Conservation (phyloP, 2,329 filamentous ascomycete genomes). For the Nigrospora oryzae region DNA sequence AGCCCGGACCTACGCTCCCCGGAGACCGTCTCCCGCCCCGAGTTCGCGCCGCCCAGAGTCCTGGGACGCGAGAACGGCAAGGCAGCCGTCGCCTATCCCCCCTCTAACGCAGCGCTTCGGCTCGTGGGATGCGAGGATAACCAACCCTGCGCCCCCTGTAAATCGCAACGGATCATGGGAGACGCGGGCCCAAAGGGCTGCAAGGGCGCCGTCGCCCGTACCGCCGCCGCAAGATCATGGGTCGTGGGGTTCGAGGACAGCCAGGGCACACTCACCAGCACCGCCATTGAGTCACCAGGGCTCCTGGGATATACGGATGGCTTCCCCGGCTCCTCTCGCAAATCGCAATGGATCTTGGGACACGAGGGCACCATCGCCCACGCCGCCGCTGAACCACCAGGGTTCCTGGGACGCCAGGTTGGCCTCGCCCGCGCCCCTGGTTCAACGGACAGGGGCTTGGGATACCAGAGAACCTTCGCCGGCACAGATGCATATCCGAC, state of each 20-base stretch:
- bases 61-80: too few relatives aligned
- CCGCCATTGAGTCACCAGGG: constrained; percentile 8
- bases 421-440: not conserved
- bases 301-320: constrained; percentile 4
- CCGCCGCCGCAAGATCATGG: too few relatives aligned
- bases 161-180: not conserved
- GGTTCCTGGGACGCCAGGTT: constrained; percentile 5
- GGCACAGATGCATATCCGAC: constrained; percentile 15
- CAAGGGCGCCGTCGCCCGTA: not conserved
- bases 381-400: constrained; percentile 8
- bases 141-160: not conserved
- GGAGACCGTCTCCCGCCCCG: constrained; percentile 7
- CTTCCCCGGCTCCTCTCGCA: not conserved
- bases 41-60: constrained; percentile 2
- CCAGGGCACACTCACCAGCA: constrained; percentile 11
- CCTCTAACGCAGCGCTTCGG: not conserved
- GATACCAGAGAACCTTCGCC: constrained; percentile 18
- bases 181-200: constrained; percentile 1
- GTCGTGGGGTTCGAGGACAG: too few relatives aligned
- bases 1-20: too few relatives aligned
- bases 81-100: too few relatives aligned
- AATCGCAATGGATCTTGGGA: not conserved
- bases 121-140: constrained; percentile 4
- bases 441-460: not conserved
- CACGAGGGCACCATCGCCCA: constrained; percentile 13